Base-by-base conservation (phyloP, 2,329 filamentous ascomycete genomes). In the Clonostachys rosea region DNA sequence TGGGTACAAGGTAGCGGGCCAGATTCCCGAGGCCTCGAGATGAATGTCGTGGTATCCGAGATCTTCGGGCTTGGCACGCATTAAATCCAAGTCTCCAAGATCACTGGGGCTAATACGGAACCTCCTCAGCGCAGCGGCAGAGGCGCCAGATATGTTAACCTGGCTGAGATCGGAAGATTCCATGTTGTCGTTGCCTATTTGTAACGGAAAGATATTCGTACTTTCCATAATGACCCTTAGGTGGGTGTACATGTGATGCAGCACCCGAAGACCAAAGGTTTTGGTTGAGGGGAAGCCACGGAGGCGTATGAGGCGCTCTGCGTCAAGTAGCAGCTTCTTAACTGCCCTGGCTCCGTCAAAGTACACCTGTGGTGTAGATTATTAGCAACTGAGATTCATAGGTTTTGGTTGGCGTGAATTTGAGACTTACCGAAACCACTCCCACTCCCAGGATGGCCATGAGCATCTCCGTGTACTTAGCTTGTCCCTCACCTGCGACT, bases 181-280 rank as follows among this genome's bases (percentile, higher is more conserved):
- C 36, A 11, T 9, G 17, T 37, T 14, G 20, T 37, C 13, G 20
- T 17, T 30, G 24, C 11, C 43, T 45, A 30, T 13, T 6, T 33
- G 33, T 13, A 16, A 16, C 8, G 20, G 13, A 9, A 24, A 35
- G 42, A 43, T 24, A 12, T 48, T 48, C 16, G 43, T 35, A 36
- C 70, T 74, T 52, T 75, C 71, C n/a, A 69, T 59, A 16, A 75
- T 66, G 0, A 75, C 63, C 0, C 73, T 65, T 6, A 71, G 58
- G 44, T 69, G 72, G 0, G 66, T 68, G 49, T 75, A 75, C 56
- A 71, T 71, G 48, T 75, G 71, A 48, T 75, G 73, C 0, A 76
- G 54, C 0, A 75, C 52, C 3, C 71, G 65, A 1, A 65, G 56
- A 17, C 71, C 68, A 14, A 68, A 64, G 2, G 70, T 69, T 37